Evolutionary conservation across 2,329 filamentous ascomycete genomes (phyloP).

Genomic region (Macroventuria anomochaeta): DNA sequence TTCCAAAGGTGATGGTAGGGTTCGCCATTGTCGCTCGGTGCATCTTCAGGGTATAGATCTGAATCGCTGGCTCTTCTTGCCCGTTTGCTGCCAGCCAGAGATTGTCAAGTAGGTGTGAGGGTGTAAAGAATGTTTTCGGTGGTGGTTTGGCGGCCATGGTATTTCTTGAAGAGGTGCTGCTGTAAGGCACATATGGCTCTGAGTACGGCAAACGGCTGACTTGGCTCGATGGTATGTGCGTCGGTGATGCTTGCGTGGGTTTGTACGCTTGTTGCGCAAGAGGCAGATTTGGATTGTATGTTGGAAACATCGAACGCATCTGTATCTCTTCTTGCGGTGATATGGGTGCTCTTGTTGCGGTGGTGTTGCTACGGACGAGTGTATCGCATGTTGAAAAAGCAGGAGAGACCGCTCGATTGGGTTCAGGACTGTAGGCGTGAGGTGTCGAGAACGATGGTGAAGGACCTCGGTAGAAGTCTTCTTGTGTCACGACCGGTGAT

Average conservation of each 20-base stretch:
- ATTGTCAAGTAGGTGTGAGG: constrained; percentile 67
- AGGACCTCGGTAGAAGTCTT: constrained; percentile 28
- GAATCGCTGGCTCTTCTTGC: constrained; percentile 57
- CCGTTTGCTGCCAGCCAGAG: constrained; percentile 75
- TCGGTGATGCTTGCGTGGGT: constrained; percentile 69
- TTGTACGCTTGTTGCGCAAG: constrained; percentile 74
- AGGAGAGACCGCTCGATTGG: constrained; percentile 42
- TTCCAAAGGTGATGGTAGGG: constrained; percentile 66
- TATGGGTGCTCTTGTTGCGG: constrained; percentile 36
- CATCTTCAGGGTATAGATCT: constrained; percentile 50
- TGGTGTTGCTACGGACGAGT: constrained; percentile 48
- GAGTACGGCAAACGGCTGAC: constrained; percentile 71
- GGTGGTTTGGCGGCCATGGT: constrained; percentile 25
- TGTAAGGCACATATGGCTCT: constrained; percentile 54
- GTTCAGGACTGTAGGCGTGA: constrained; percentile 36
- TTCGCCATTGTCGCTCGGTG: constrained; percentile 54
- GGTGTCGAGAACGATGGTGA: constrained; percentile 16
- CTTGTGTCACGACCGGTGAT: constrained; percentile 27
- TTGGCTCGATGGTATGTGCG: constrained; percentile 67
- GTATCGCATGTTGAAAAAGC: constrained; percentile 47
- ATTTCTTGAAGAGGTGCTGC: constrained; percentile 41
- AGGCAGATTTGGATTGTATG: constrained; percentile 71
- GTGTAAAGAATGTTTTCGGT: constrained; percentile 50
- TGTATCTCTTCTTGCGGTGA: constrained; percentile 49
- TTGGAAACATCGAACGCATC: constrained; percentile 76